A percentile compares a stretch with the other conserved stretches of the same genome.
These are phyloP conservation scores for Capsicum baccatum DNA, from an alignment of 257 asterid species.

Conservation along the genomic window DNA sequence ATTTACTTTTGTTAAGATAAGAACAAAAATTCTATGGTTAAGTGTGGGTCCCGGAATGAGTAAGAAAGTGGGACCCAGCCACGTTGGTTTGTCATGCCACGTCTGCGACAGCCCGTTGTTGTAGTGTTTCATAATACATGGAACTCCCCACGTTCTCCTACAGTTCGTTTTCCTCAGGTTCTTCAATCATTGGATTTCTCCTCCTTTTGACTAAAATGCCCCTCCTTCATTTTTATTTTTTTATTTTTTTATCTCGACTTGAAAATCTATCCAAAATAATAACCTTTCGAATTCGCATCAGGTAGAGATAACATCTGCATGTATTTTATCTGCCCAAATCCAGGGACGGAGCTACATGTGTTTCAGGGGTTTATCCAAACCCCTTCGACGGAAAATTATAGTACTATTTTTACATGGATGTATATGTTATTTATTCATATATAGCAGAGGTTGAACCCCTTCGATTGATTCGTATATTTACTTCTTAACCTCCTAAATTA, in stretches of 20 bases:
- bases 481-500: too few relatives aligned
- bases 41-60: neutral
- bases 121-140: conserved; percentile 28
- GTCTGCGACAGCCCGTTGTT: conserved; percentile 13
- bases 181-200: neutral
- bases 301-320: too few relatives aligned
- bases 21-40: neutral
- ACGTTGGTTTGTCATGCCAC: conserved; percentile 28
- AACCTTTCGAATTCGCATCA: too few relatives aligned
- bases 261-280: neutral
- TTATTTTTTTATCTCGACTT: neutral
- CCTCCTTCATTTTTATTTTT: neutral
- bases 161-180: neutral
- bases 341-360: too few relatives aligned
- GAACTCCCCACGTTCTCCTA: conserved; percentile 27
- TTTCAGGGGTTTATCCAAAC: too few relatives aligned
- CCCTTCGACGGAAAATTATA: too few relatives aligned
- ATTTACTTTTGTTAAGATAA: too few relatives aligned
- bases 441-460: too few relatives aligned
- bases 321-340: too few relatives aligned
- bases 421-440: too few relatives aligned
- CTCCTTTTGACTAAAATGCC: neutral
- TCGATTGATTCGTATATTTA: too few relatives aligned
- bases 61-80: neutral
- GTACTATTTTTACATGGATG: too few relatives aligned